Base-by-base conservation (phyloP, 1,284 basidiomycete species). In the Trametes hirsuta region DNA sequence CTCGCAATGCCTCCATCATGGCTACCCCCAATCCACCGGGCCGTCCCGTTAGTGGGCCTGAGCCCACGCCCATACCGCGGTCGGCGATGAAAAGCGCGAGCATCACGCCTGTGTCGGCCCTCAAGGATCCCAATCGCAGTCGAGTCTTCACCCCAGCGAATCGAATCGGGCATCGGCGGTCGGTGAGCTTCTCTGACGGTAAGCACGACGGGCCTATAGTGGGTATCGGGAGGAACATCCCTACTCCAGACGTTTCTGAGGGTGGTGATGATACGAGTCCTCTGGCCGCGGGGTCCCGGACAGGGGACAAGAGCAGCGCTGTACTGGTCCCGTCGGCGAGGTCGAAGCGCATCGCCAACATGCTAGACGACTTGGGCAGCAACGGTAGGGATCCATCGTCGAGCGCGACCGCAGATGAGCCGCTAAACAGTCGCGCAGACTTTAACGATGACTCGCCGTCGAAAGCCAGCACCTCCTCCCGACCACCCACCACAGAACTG, bases 121-220 rank as follows among this genome's bases (percentile, higher is more conserved):
- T 86, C 71, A 84, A 82, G 68, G 79, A 80, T 66, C 72, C 79
- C 24, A 79, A 69, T 65, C 79, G 78, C 25, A 69, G 72, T 24
- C 76, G 73, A 48, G 75, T 80, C 66, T 77, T 77, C 56, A 90
- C 86, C 15, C 87, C 87, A 14, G 69, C 80, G 24, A 78, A 77
- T 51, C 75, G 68, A 49, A 64, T 74, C 14, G 74, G 73, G 1
- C 82, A 87, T 62, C 84, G 87, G 25, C 85, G 95, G 35, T 95
- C 93, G 46, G 95, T 98, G 53, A 95, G 93, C 73, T 98, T 98
- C 76, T 96, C 94, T 18, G 95, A 98, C 71, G 94, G 95, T 4
- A 91, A 89, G 70, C 83, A 84, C 59, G 87, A 90, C 42, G 94
- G 95, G 4, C 93, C 91, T 39, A 95, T 95, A 48, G 78, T 81